Conservation (phyloP, 345 rosid genomes). For the Balakata baccata region DNA sequence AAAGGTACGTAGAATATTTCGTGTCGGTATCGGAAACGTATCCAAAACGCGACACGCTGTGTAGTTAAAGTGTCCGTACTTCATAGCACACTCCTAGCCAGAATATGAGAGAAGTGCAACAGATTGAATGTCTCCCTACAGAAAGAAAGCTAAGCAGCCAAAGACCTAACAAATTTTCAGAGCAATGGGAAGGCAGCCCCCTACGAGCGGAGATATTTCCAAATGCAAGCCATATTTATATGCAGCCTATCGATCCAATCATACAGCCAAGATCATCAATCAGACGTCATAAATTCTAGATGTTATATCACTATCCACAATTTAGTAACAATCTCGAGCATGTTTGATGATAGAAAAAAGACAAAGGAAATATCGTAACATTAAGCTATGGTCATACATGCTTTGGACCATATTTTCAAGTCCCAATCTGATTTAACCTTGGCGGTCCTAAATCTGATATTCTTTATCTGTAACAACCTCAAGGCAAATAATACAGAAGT, state of each 20-base stretch:
- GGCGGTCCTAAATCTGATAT: background rate
- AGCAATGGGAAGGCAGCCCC: background rate
- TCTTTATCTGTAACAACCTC: background rate
- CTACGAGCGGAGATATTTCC: background rate
- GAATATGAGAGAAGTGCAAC: too few species aligned
- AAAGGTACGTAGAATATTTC: too few species aligned
- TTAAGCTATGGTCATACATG: too few species aligned
- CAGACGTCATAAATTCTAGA: background rate
- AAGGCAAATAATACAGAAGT: too few species aligned
- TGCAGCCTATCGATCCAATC: background rate
- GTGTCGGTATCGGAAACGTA: too few species aligned
- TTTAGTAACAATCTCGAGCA: background rate
- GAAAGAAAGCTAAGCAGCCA: too few species aligned
- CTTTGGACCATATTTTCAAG: background rate
- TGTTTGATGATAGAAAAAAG: background rate
- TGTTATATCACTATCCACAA: background rate
- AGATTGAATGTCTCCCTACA: too few species aligned
- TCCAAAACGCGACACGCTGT: too few species aligned
- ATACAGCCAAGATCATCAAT: background rate
- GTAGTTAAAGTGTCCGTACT: too few species aligned
- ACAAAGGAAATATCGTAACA: background rate
- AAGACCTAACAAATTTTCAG: background rate
- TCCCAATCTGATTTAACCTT: background rate
- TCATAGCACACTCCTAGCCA: too few species aligned
- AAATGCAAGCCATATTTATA: background rate